Base-by-base conservation (phyloP, 73 alveolate species). In the Paramecium biaurelia region DNA sequence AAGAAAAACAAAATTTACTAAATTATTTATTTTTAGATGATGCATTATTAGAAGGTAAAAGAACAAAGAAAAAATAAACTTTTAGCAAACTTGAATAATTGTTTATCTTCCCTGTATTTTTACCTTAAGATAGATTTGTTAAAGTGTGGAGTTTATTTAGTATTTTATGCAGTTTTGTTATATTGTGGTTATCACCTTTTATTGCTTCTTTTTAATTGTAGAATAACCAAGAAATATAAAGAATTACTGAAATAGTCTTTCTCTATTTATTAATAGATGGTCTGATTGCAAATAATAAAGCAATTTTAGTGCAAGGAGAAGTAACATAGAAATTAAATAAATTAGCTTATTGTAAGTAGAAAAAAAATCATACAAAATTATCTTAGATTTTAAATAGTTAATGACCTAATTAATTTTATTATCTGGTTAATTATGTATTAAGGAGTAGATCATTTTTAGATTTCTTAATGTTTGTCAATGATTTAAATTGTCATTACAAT, bases 221-320 rank as follows among this genome's bases (percentile, higher is more conserved):
- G n/a, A 18, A 30, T 18, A 72, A 10, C n/a, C 6, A 20, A 34
- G 58, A 72, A 35, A 72, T 32, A 5, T 35, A 30, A 14, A 20
- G 58, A 7, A 34, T 72, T 34, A 35, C 38, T 35, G 59, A 35
- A 35, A 72, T 38, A 20, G n/a, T 72, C 38, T 21, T 72, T 2
- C 0, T 72, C 1, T 72, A 72, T 72, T 11, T 35, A 35, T 21
- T 72, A 14, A 35, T 72, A 9, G 86, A 72, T 72, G 86, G 56
- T 12, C 32, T 72, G 10, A 18, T 72, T 11, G 45, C 86, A 12
- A 28, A 42, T 20, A 72, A 72, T 5, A 72, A 35, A 38, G 86
- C 86, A 32, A 72, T 72, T 34, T 35, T 72, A 35, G 86, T 72
- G 58, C 56, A 72, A 35, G 86, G 86, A 35, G 86, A 72, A 35